Conservation (phyloP, 2,329 filamentous ascomycete genomes). For the Colletotrichum truncatum region DNA sequence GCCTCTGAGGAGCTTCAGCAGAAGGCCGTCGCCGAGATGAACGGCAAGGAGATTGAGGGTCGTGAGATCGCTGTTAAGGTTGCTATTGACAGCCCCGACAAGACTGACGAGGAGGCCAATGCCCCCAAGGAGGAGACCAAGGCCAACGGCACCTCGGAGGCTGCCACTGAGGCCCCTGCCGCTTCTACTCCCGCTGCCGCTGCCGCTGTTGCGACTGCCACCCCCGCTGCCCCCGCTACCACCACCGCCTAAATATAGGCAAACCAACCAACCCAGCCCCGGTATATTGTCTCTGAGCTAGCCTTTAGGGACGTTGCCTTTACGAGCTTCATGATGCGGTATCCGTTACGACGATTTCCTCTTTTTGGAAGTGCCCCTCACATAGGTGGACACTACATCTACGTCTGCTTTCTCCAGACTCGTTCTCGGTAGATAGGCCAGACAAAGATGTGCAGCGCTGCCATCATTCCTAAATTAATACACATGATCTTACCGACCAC, state of each 20-base stretch:
- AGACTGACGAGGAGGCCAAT: conserved; percentile 87
- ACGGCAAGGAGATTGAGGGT: conserved; percentile 98
- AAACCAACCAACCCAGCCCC: conserved; percentile 14
- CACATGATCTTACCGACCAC: conserved; percentile 32
- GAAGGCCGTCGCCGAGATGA: conserved; percentile 98
- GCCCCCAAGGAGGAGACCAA: conserved; percentile 53
- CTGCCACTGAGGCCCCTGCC: conserved; percentile 35
- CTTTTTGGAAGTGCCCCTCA: conserved; percentile 31
- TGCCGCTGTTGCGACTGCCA: conserved; percentile 33
- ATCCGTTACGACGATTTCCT: conserved; percentile 32
- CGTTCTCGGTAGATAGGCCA: conserved; percentile 29
- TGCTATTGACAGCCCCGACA: conserved; percentile 98
- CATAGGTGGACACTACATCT: conserved; percentile 29
- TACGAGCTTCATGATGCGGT: conserved; percentile 31
- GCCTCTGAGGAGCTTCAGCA: conserved; percentile 95
- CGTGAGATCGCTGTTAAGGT: conserved; percentile 99
- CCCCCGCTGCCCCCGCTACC: conserved; percentile 35
- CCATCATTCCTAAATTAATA: conserved; percentile 35
- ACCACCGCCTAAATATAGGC: conserved; percentile 40
- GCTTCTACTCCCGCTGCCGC: conserved; percentile 33
- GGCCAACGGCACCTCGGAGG: conserved; percentile 52
- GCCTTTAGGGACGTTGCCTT: conserved; percentile 7
- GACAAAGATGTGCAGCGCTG: conserved; percentile 28
- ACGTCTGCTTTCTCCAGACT: conserved; percentile 28
- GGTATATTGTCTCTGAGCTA: conserved; percentile 8